Evolutionary conservation across 345 rosid species (phyloP), one percentile per base, ranked within the genome.

Genomic region (Citrus unshiu): DNA sequence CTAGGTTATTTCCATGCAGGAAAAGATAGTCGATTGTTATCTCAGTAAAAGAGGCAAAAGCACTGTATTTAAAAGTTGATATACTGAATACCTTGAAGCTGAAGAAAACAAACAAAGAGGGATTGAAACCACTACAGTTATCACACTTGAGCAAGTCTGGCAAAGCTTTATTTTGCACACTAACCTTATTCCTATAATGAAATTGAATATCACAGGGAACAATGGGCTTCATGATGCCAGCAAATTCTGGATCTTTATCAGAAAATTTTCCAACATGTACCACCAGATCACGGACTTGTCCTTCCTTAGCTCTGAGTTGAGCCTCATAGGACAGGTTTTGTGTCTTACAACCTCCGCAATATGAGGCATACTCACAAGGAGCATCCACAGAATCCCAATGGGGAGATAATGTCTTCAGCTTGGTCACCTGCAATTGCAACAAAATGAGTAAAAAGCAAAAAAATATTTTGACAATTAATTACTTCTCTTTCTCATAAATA

Each of bases 271-370:
- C 99, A 70, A 92, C 91, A 87, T 89, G 88, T 29, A 81, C 61
- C 56, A 93, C 75, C 71, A 93, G 78, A 69, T 92, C 99, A 68
- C 70, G 84, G 43, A 93, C 97, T 82, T 91, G 96, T 71, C 91
- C 91, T 66, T 93, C 94, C 89, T 95, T 93, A 81, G 93, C 95
- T 85, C 84, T 88, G 59, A 92, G 78, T 86, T 92, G 98, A 89
- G 98, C 97, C 83, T 90, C 91, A 65, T 95, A 93, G 37, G 87
- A 77, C 34, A 95, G 82, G 79, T 89, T 93, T 76, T 95, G 99
- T 8, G 94, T 90, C 77, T 93, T 95, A 79, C 98, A 95, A 64
- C 99, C 98, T 14, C 96, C 96, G 78, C 97, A 93, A 29, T 88
- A 84, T 1, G 91, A 83, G 19, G 98, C 97, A 89, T 93, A 92